phyloP scores from a whole-genome alignment of 1,139 yeast species.

The Diutina rugosa region DNA sequence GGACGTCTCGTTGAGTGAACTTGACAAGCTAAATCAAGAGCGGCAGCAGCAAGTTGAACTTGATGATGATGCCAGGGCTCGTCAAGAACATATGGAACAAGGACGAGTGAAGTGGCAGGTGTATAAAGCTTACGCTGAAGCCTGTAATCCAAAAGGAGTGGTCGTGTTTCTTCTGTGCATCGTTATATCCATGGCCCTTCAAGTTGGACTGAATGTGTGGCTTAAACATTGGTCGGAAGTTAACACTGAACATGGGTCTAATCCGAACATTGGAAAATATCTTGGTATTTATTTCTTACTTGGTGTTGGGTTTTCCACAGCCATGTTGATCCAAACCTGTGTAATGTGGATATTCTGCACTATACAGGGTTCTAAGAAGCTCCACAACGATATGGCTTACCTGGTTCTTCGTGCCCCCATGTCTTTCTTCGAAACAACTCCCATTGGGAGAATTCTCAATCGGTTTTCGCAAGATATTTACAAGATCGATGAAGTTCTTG shows the following conservation, averaged over 20 bases:
- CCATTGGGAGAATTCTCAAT: conserved; percentile 87
- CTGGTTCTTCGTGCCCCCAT: conserved; percentile 87
- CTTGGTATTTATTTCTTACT: conserved; percentile 64
- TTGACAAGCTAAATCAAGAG: conserved; percentile 18
- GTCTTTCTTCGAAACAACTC: conserved; percentile 96
- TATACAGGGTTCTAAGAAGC: conserved; percentile 64
- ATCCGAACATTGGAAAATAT: conserved; percentile 59
- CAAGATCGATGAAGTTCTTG: conserved; percentile 79
- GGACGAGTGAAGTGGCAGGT: conserved; percentile 92
- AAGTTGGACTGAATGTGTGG: conserved; percentile 60
- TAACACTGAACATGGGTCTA: conserved; percentile 53
- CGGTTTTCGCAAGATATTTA: conserved; percentile 90
- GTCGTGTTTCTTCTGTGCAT: conserved; percentile 38
- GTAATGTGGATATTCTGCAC: conserved; percentile 78
- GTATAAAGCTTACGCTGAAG: conserved; percentile 70
- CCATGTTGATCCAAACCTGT: conserved; percentile 53
- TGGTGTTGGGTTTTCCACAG: conserved; percentile 51
- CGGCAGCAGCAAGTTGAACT: conserved; percentile 27
- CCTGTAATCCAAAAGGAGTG: conserved; percentile 73
- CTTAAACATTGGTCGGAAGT: conserved; percentile 95
- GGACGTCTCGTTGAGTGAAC: conserved; percentile 35
- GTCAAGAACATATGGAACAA: conserved; percentile 75
- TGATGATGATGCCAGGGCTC: conserved; percentile 27
- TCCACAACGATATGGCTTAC: conserved; percentile 70
- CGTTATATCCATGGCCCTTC: conserved; percentile 43